Base-by-base conservation (phyloP, 495 filamentous ascomycete species). In the Aspergillus affinis region DNA sequence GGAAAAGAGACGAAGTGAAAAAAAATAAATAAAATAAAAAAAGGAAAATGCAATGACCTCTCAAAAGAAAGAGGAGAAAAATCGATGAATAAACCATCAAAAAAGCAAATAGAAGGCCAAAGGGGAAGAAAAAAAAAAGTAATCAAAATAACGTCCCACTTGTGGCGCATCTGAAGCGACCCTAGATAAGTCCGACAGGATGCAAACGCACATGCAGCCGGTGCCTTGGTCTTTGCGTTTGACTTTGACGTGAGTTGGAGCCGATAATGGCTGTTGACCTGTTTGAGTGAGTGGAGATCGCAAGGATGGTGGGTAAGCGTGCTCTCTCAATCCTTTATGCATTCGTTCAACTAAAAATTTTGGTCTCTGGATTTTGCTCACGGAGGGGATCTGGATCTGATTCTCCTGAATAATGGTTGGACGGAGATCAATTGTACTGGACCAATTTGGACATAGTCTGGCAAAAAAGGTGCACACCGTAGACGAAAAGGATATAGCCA, bases 191-290 rank as follows among this genome's bases (percentile, higher is more conserved):
- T 30, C 50, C 26, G 50, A 30, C 21, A 20, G 13, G 18, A 52
- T 52, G 50, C 23, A 27, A 52, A 52, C 23, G 23, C 50, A 52
- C 30, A 52, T 52, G 50, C 50, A 52, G 50, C 50, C 19, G 50
- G 30, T 52, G 26, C 26, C 50, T 30, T 52, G 30, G 30, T 52
- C 36, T 15, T 41, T 52, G 17, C 50, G 50, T 52, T 18, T 29
- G 50, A 29, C 50, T 52, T 18, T 29, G 50, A 29, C 50, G 21
- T 30, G 23, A 17, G 50, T 32, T 41, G 36, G 36, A 10, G 36
- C 36, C 36, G 13, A 41, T 9, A 10, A 41, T 41, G 36, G 36
- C 36, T 41, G 30, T 52, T 52, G 21, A 30, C 50, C 50, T 51
- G 29, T 51, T 29, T 17, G 19, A 27, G 49, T 13, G 21, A 6